Base-by-base conservation (phyloP, 2,329 filamentous ascomycete genomes). In the Microcyclospora pomicola region DNA sequence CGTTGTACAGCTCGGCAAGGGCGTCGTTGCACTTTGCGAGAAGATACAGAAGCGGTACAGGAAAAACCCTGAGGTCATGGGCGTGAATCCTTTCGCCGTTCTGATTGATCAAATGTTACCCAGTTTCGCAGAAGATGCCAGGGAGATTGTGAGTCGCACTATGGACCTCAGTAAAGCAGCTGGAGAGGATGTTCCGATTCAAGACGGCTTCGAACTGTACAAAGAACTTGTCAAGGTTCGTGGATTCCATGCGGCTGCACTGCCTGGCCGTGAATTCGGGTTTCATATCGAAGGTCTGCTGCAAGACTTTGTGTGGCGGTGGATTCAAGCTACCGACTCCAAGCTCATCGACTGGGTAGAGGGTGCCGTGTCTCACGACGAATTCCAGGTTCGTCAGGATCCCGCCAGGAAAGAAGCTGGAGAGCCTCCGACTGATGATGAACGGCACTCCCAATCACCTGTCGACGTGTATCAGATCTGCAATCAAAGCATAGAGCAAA, bases 141-240 rank as follows among this genome's bases (percentile, higher is more conserved):
- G 81, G 44, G 86, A 88, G 51, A 76, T 98, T 47, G 78, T 96
- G 31, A 72, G 77, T 47, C 73, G 81, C 39, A 91, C 96, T 43
- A 69, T 96, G 47, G 72, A 81, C 41, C 72, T 79, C 37, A 76
- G 82, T 15, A 73, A 80, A 47, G 71, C 75, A 27, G 75, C 71
- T 37, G 77, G 74, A 11, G 71, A 77, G 39, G 85, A 94, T 49
- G 76, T 96, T 35, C 78, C 82, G 30, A 74, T 96, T 16, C 75
- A 94, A 53, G 91, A 98, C 58, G 91, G 88, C 0, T 96, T 98
- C 57, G 83, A 92, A 49, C 65, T 98, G 13, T 98, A 98, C 64
- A 81, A 76, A 52, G 85, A 93, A 53, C 67, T 98, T 40, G 79
- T 88, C 14, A 80, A 82, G 47, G 84, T 95, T 43, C 80, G 91